Evolutionary conservation across 805 yeast species (phyloP).

Genomic region (Danielia oregonensis): DNA sequence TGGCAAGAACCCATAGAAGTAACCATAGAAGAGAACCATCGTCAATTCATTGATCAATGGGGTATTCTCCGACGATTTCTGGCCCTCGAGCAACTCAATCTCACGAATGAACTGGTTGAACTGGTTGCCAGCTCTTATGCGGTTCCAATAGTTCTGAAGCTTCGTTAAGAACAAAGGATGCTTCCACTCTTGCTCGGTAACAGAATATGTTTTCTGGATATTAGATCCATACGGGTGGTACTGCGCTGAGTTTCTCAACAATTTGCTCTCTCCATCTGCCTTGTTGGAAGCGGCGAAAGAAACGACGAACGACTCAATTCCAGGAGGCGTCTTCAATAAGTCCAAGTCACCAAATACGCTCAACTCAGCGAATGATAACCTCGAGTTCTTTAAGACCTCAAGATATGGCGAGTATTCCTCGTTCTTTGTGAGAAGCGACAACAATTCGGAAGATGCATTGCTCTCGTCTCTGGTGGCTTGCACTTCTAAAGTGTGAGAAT

Average conservation of each 20-base stretch:
- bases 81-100: slow-evolving; percentile 21
- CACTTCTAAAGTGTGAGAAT: not conserved
- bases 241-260: slow-evolving; percentile 12
- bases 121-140: slow-evolving; percentile 28
- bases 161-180: slow-evolving; percentile 35
- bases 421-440: slow-evolving; percentile 17
- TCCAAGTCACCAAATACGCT: slow-evolving; percentile 33
- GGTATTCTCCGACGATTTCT: slow-evolving; percentile 19
- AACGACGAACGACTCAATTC: slow-evolving; percentile 40
- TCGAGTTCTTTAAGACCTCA: slow-evolving; percentile 29
- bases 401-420: slow-evolving; percentile 17
- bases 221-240: slow-evolving; percentile 26
- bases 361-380: slow-evolving; percentile 27
- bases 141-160: slow-evolving; percentile 40
- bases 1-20: slow-evolving; percentile 40
- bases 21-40: slow-evolving; percentile 40
- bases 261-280: slow-evolving; percentile 13
- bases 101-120: slow-evolving; percentile 33
- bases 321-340: slow-evolving; percentile 37
- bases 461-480: slow-evolving; percentile 9
- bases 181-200: slow-evolving; percentile 11
- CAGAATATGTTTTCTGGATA: slow-evolving; percentile 28
- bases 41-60: slow-evolving; percentile 30
- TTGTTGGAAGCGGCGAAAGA: slow-evolving; percentile 35
- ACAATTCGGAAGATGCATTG: slow-evolving; percentile 15